A percentile compares a stretch with the other conserved stretches of the same genome.
Evolutionary conservation across 129 eudicot species (phyloP).

Genomic region (Tagetes erecta): DNA sequence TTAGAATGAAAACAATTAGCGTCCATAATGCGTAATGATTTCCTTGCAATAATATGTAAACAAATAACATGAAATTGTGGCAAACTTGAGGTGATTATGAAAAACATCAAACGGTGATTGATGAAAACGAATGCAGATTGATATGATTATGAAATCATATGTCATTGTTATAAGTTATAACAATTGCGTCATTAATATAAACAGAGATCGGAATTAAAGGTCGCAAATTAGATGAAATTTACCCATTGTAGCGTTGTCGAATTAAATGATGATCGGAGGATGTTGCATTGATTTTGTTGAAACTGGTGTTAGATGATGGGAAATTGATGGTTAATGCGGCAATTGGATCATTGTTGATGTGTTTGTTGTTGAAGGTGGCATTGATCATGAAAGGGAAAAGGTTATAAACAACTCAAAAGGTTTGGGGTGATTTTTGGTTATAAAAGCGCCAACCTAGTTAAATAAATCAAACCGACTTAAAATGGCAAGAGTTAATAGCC

Average conservation of each 20-base stretch:
- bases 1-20: neutral
- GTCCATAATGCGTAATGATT: neutral
- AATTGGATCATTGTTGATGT: neutral
- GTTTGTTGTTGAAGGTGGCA: slow-evolving; percentile 14
- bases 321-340: neutral
- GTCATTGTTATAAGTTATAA: slow-evolving; percentile 10
- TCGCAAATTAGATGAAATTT: slow-evolving; percentile 11
- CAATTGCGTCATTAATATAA: neutral
- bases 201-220: neutral
- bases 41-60: neutral
- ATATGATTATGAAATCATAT: slow-evolving; percentile 1
- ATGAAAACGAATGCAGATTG: neutral
- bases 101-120: neutral
- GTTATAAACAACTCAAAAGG: slow-evolving; percentile 1
- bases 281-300: slow-evolving; percentile 24
- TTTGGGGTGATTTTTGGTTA: slow-evolving; percentile 3
- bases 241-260: slow-evolving; percentile 32
- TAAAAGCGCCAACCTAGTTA: neutral
- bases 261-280: slow-evolving; percentile 26
- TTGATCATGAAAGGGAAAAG: slow-evolving; percentile 25
- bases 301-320: neutral
- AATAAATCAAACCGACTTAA: neutral
- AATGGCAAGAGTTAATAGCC: no score
- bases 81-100: neutral
- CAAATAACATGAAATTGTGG: neutral